Evolutionary conservation across 805 yeast genomes (phyloP).

Genomic region (Phaffomyces antillensis): DNA sequence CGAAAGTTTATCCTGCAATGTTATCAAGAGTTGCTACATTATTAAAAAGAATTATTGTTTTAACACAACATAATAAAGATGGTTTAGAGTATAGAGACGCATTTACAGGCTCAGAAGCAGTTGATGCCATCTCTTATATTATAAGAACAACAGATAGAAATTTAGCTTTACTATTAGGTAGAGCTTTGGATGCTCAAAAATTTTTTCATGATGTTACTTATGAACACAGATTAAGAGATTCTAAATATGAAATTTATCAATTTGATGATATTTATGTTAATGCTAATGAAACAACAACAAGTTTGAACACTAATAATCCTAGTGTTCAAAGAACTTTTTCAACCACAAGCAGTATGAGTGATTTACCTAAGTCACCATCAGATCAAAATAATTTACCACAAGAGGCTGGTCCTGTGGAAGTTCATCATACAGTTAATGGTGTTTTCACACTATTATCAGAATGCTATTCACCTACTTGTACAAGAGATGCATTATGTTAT

Average conservation of each 20-base stretch:
- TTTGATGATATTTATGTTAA: slow-evolving; percentile 53
- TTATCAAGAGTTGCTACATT: slow-evolving; percentile 77
- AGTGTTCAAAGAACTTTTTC: slow-evolving; percentile 26
- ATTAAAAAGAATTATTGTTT: slow-evolving; percentile 60
- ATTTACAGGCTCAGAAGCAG: slow-evolving; percentile 91
- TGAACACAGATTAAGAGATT: slow-evolving; percentile 87
- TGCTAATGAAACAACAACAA: slow-evolving; percentile 21
- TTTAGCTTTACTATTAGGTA: slow-evolving; percentile 78
- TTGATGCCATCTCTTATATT: slow-evolving; percentile 79
- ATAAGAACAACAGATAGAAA: slow-evolving; percentile 88
- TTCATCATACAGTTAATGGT: slow-evolving; percentile 57
- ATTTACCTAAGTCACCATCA: neutral
- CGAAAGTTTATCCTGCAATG: slow-evolving; percentile 84
- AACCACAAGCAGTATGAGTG: slow-evolving; percentile 14
- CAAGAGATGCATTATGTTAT: slow-evolving; percentile 81
- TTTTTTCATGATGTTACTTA: slow-evolving; percentile 93
- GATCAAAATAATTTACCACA: neutral
- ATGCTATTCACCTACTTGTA: slow-evolving; percentile 96
- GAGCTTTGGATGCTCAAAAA: slow-evolving; percentile 91
- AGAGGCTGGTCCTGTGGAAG: slow-evolving; percentile 15
- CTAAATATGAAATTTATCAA: slow-evolving; percentile 80
- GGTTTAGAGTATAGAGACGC: slow-evolving; percentile 90
- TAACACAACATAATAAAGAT: slow-evolving; percentile 80
- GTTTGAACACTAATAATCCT: neutral
- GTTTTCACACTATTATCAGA: slow-evolving; percentile 89